phyloP scores from a whole-genome alignment of 2,329 filamentous ascomycete species.

The Parascedosporium putredinis region DNA sequence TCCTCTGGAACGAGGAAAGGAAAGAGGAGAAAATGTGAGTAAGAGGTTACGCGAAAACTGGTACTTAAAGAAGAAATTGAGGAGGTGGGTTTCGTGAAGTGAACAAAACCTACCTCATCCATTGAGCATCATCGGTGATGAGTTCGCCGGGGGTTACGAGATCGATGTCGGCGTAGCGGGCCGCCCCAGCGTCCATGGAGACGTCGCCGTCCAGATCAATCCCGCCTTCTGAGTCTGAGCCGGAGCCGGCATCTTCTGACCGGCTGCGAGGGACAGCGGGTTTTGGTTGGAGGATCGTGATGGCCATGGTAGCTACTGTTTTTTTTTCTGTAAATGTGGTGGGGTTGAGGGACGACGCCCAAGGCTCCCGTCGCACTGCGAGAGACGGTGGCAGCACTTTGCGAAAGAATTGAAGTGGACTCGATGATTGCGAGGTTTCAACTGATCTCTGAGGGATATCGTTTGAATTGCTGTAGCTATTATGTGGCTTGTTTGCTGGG shows the following conservation, averaged over 20 bases:
- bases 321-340: background rate
- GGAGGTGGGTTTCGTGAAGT: background rate
- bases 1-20: constrained; percentile 46
- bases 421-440: no score
- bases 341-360: background rate
- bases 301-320: constrained; percentile 27
- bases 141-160: constrained; percentile 84
- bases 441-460: no score
- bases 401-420: no score
- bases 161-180: constrained; percentile 20
- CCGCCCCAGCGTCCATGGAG: constrained; percentile 26
- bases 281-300: constrained; percentile 35
- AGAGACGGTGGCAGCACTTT: no score
- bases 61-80: background rate
- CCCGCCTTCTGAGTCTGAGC: constrained; percentile 34
- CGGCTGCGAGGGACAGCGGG: constrained; percentile 17
- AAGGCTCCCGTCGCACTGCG: no score
- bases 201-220: constrained; percentile 34
- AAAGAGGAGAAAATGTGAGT: background rate
- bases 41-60: no score
- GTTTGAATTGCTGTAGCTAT: no score
- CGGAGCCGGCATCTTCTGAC: constrained; percentile 21
- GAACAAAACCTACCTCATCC: constrained; percentile 71
- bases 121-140: constrained; percentile 87
- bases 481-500: no score